Evolutionary conservation across 306 rosid genomes (phyloP).

Genomic region (Potentilla sterilis): DNA sequence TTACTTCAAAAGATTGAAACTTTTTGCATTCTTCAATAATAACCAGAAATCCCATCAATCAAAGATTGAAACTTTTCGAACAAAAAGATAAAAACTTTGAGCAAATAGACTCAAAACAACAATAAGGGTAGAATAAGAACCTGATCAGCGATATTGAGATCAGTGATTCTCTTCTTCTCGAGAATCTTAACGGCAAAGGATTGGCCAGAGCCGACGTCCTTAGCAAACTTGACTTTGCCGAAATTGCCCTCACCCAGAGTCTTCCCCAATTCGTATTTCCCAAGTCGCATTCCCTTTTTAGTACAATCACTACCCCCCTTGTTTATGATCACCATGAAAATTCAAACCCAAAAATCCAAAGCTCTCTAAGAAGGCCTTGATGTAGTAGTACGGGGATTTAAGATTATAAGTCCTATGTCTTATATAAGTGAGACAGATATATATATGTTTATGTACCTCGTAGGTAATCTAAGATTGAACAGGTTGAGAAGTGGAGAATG

Average conservation of each 20-base stretch:
- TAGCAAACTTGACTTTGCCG: slow-evolving; percentile 81
- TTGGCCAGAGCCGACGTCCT: slow-evolving; percentile 50
- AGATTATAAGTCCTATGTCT: not conserved
- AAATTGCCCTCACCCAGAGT: slow-evolving; percentile 87
- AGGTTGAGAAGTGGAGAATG: too few relatives aligned
- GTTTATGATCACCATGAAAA: slow-evolving; percentile 34
- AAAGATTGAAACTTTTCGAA: not conserved
- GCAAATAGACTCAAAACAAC: not conserved
- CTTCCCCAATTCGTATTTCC: slow-evolving; percentile 77
- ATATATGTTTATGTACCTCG: too few relatives aligned
- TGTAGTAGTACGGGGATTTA: not conserved
- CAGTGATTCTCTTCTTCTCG: slow-evolving; percentile 56
- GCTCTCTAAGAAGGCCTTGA: not conserved
- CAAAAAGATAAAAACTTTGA: not conserved
- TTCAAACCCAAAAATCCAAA: not conserved
- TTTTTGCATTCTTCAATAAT: not conserved
- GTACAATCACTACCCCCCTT: not conserved
- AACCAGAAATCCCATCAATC: not conserved
- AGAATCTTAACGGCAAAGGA: slow-evolving; percentile 72
- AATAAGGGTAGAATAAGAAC: slow-evolving; percentile 9
- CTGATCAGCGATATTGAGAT: slow-evolving; percentile 72
- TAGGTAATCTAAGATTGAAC: too few relatives aligned
- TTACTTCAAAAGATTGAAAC: not conserved
- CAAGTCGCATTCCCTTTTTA: slow-evolving; percentile 45
- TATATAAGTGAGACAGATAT: too few relatives aligned